Evolutionary conservation across 2,329 filamentous ascomycete species (phyloP).

Genomic region (Epichloe typhina): DNA sequence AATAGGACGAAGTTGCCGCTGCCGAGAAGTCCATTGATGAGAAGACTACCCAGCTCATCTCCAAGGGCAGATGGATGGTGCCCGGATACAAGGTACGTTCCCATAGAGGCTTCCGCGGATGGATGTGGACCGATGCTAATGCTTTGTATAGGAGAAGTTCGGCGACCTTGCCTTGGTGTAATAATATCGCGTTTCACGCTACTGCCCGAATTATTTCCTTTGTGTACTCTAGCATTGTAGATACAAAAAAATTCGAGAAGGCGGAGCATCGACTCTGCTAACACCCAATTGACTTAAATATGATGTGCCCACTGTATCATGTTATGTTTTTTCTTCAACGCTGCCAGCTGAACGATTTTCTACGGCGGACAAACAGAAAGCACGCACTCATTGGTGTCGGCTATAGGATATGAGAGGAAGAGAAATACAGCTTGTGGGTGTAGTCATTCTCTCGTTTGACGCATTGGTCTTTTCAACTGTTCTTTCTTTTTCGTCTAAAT

Average conservation of each 20-base stretch:
- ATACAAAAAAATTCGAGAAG: slow-evolving; percentile 34
- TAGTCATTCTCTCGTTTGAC: too few relatives aligned
- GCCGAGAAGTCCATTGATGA: slow-evolving; percentile 95
- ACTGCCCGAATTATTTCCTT: slow-evolving; percentile 31
- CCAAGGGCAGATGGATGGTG: slow-evolving; percentile 96
- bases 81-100: slow-evolving; percentile 90
- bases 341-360: too few relatives aligned
- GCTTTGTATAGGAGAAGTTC: slow-evolving; percentile 73
- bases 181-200: slow-evolving; percentile 28
- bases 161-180: slow-evolving; percentile 93
- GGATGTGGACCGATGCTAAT: slow-evolving; percentile 28
- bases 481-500: too few relatives aligned
- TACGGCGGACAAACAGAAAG: background rate
- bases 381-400: too few relatives aligned
- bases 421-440: too few relatives aligned
- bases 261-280: slow-evolving; percentile 21
- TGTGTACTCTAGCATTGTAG: slow-evolving; percentile 61
- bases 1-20: slow-evolving; percentile 81
- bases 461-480: too few relatives aligned
- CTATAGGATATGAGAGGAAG: too few relatives aligned
- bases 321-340: background rate
- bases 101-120: background rate
- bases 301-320: background rate
- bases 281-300: slow-evolving; percentile 11
- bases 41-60: slow-evolving; percentile 87